Base-by-base conservation (phyloP, 768 basidiomycete genomes). In the Boletus insuetus region DNA sequence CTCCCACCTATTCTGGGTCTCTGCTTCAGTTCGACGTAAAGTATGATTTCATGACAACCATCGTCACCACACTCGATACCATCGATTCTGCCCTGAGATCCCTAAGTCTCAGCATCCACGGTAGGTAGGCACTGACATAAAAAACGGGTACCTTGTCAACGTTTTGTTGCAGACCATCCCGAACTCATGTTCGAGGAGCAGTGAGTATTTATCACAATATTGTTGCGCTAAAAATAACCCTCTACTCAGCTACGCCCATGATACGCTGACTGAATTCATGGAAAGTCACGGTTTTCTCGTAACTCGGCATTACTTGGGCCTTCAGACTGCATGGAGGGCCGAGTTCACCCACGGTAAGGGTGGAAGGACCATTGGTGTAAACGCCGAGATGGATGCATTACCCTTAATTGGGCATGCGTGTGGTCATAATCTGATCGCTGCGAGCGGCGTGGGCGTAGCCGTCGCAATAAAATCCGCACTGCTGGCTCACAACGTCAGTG, bases 371-470 rank as follows among this genome's bases (percentile, higher is more conserved):
- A 74, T 92, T 44, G 90, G 91, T 9, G 72, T 92, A 58, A 91
- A 93, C 69, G 84, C 89, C 16, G 91, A 91, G 71, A 89, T 89
- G 87, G 74, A 80, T 40, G 80, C 81, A 6, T 70, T 82, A 20
- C 80, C 79, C n/a, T 68, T 75, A 37, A 75, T 82, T 49, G 81
- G 81, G 4, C 81, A 83, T 66, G 88, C 82, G 0, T 92, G 90
- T 64, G 90, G 90, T 1, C 90, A 93, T 70, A 91, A 92, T 69
- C 77, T 93, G 58, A 91, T 91, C 60, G 90, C 90, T 44, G 80
- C 86, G 62, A 82, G 83, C 58, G 90, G 89, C 39, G 82, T 89
- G 34, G 91, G 85, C 37, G 75, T 85, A 42, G 89, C 89, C 31
- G 69, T 93, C 51, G 87, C 87, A 34, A 77, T 91, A 49, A 86